phyloP scores from a whole-genome alignment of 306 rosid genomes.

The Macrotyloma uniflorum region DNA sequence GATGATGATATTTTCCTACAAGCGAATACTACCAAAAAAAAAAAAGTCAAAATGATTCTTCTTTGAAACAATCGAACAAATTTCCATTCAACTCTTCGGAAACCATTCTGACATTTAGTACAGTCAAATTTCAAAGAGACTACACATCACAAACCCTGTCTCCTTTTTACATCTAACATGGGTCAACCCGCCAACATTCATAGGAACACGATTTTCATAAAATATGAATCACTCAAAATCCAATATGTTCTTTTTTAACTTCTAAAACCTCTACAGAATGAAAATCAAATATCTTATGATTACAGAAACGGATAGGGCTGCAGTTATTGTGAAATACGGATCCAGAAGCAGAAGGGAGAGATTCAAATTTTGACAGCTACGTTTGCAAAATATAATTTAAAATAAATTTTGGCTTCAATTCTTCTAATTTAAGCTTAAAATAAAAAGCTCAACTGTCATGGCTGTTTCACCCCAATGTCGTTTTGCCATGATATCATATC shows the following conservation, averaged over 20 bases:
- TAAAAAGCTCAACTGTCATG: not conserved
- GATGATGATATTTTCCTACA: slow-evolving; percentile 8
- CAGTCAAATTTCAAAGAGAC: not conserved
- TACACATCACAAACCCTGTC: not conserved
- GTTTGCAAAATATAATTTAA: not conserved
- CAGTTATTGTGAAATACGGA: not conserved
- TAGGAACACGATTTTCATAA: not conserved
- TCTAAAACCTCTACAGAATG: not conserved
- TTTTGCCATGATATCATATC: not conserved
- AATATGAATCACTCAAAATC: not conserved
- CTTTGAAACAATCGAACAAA: not conserved
- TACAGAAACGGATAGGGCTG: not conserved
- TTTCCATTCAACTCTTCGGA: not conserved
- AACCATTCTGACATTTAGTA: not conserved
- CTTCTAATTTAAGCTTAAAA: not conserved
- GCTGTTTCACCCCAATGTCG: not conserved
- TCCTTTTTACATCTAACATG: not conserved
- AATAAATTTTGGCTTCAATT: not conserved
- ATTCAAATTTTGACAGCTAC: not conserved
- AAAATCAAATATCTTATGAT: not conserved
- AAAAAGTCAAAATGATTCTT: slow-evolving; percentile 15
- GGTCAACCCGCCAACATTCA: not conserved
- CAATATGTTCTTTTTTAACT: not conserved
- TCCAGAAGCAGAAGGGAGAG: not conserved
- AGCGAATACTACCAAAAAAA: not conserved